Evolutionary conservation across 257 asterid genomes (phyloP).

Genomic region (Nicotiana obtusifolia): DNA sequence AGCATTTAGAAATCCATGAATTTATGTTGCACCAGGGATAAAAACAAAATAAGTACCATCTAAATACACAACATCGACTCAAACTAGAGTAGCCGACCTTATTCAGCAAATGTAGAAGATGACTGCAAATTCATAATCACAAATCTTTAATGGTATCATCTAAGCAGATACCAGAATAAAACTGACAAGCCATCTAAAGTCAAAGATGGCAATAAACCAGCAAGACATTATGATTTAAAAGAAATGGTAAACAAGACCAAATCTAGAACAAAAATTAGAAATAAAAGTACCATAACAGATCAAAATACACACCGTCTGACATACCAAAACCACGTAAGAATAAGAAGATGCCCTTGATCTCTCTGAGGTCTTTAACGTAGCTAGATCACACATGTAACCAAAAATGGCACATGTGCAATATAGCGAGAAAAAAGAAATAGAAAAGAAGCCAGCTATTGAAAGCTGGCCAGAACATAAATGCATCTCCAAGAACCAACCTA

Average conservation of each 20-base stretch:
- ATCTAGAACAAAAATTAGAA: not conserved
- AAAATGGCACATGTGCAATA: not conserved
- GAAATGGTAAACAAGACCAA: not conserved
- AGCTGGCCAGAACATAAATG: not conserved
- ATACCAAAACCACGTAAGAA: not conserved
- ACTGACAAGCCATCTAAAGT: not conserved
- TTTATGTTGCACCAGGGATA: not conserved
- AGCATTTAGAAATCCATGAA: not conserved
- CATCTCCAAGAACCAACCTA: conserved; percentile 5
- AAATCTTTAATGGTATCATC: not conserved
- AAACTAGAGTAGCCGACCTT: not conserved
- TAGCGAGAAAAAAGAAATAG: not conserved
- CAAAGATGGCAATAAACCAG: not conserved
- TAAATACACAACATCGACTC: not conserved
- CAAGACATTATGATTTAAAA: not conserved
- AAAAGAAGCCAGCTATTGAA: not conserved
- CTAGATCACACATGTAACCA: not conserved
- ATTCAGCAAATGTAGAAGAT: not conserved
- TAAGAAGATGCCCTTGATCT: not conserved
- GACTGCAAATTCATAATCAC: not conserved
- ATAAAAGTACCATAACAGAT: not conserved
- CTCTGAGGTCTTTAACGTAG: not conserved
- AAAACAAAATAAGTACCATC: not conserved
- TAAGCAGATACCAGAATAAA: conserved; percentile 36
- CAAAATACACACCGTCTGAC: not conserved